Evolutionary conservation across 1,139 yeast species (phyloP), one percentile per base, ranked within the genome.

Genomic region (Sugiyamaella sp.): DNA sequence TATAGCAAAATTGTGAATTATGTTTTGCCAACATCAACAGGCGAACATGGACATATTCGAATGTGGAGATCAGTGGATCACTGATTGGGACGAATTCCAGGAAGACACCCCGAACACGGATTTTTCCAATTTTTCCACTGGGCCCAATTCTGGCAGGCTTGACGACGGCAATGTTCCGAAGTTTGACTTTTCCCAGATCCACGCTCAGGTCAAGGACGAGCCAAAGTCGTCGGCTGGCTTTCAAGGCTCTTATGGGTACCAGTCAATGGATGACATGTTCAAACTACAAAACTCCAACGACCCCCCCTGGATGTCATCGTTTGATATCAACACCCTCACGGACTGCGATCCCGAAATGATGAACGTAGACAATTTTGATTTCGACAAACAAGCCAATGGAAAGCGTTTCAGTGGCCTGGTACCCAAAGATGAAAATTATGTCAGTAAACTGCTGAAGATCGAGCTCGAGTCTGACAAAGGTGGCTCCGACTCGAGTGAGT

Each of bases 401-500:
- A 4, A 21, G 10, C 10, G 29, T 16, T 4, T 5, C 27, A 8
- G 6, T 9, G 20, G 39, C 16, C 47, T 32, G 14, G 27, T 19
- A 9, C 40, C 12, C 17, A n/a, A 14, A 10, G 51, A 48, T 16
- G 51, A 40, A 16, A 32, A 37, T n/a, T 41, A 29, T 22, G n/a
- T 48, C 22, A 24, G 38, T 32, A 41, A 32, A 20, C 17, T 46
- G 40, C 20, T 47, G 35, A 43, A 53, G 19, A 32, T 53, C 9
- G 57, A 53, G 25, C 49, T 53, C 17, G 39, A 37, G n/a, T 53
- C 57, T 8, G 57, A 53, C 33, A 41, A 50, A 42, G 49, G 57
- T 2, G 52, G 54, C 33, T 44, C 51, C 12, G 45, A 37, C 8
- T 52, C 47, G 24, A 44, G 54, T 22, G 57, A 53, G 35, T 35